Conservation (phyloP, 441 rosid genomes). For the Codiaeum variegatum region DNA sequence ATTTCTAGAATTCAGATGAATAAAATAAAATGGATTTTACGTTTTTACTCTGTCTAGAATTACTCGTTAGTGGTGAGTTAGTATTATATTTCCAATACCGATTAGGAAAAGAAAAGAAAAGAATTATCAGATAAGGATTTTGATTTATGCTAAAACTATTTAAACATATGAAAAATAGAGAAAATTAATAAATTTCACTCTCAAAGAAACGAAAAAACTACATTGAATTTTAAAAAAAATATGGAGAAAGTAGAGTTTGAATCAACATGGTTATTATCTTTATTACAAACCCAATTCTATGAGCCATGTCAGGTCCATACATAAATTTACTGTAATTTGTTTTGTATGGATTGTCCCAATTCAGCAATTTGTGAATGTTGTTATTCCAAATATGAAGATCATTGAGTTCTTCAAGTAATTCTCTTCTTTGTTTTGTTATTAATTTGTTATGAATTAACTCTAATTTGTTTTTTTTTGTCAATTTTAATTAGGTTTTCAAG, state of each 20-base stretch:
- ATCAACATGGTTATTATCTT: not conserved
- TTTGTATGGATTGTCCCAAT: constrained; percentile 8
- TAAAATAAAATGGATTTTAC: no score
- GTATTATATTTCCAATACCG: no score
- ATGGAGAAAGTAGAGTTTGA: not conserved
- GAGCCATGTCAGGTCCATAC: not conserved
- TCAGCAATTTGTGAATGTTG: constrained; percentile 1
- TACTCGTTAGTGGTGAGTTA: no score
- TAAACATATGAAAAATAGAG: not conserved
- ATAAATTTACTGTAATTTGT: not conserved
- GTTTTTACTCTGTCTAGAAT: no score
- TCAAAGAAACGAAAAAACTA: not conserved
- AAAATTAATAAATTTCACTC: not conserved
- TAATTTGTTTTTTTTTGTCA: not conserved
- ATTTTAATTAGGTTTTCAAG: constrained; percentile 11
- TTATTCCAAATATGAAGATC: not conserved
- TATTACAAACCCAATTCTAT: constrained; percentile 14
- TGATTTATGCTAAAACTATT: not conserved
- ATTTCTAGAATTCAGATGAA: no score
- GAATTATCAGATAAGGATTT: not conserved
- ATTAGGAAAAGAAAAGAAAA: no score
- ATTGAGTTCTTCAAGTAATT: not conserved
- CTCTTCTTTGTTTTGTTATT: not conserved
- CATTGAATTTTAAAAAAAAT: no score
- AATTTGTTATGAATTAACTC: not conserved